phyloP scores from a whole-genome alignment of 1,284 basidiomycete genomes.

The Hemileia vastatrix region DNA sequence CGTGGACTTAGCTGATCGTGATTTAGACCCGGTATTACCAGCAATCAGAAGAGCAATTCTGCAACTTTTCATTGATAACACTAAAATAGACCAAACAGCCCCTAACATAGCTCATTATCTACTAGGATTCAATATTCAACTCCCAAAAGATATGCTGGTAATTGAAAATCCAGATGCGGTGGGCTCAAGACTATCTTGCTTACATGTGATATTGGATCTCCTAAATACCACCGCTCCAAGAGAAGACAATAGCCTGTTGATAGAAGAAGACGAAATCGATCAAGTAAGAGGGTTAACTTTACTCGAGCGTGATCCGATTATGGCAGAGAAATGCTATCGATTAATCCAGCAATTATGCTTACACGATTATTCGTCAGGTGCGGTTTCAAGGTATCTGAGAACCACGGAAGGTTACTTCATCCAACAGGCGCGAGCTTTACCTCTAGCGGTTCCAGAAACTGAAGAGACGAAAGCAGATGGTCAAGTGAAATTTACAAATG shows the following conservation, averaged over 20 bases:
- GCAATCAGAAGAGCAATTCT: slow-evolving; percentile 70
- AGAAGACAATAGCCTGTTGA: slow-evolving; percentile 45
- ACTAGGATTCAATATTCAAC: slow-evolving; percentile 59
- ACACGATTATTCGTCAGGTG: slow-evolving; percentile 69
- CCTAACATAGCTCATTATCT: slow-evolving; percentile 86
- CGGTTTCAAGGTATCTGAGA: slow-evolving; percentile 76
- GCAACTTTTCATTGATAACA: slow-evolving; percentile 72
- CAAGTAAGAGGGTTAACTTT: slow-evolving; percentile 18
- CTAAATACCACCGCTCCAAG: slow-evolving; percentile 59
- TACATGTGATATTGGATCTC: slow-evolving; percentile 71
- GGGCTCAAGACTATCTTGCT: slow-evolving; percentile 59
- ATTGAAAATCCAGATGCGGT: slow-evolving; percentile 54
- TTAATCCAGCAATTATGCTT: slow-evolving; percentile 77
- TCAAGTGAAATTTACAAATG: slow-evolving; percentile 61
- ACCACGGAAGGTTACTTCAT: slow-evolving; percentile 82
- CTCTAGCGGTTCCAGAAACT: slow-evolving; percentile 46
- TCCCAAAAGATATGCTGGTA: slow-evolving; percentile 46
- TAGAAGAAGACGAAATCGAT: slow-evolving; percentile 46
- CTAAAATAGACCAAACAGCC: slow-evolving; percentile 55
- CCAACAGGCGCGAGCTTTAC: slow-evolving; percentile 65
- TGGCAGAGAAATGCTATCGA: slow-evolving; percentile 77
- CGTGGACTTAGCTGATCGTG: slow-evolving; percentile 50
- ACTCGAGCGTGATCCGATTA: slow-evolving; percentile 50
- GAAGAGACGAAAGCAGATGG: slow-evolving; percentile 51
- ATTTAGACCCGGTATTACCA: slow-evolving; percentile 53